Base-by-base conservation (phyloP, 257 asterid genomes). In the Capsicum rhomboideum region DNA sequence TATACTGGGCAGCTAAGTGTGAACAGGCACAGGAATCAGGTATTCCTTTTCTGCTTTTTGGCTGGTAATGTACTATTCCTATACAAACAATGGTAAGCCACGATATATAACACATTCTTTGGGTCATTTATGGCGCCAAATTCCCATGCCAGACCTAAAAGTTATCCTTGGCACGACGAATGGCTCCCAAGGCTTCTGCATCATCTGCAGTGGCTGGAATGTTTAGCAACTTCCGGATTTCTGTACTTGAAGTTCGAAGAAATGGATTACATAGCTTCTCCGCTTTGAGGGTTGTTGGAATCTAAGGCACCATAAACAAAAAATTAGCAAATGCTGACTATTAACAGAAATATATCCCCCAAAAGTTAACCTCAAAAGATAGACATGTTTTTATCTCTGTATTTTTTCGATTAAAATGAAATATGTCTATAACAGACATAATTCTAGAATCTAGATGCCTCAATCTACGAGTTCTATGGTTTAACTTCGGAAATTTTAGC, bases 231-330 rank as follows among this genome's bases (percentile, higher is more conserved):
- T 52, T 81, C 82, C 99, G 91, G 80, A 96, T 94, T 91, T 96
- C 98, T 85, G 54, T 37, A 81, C 98, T 92, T 78, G 96, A 92
- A 55, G 98, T 93, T 50, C 99, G 98, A 79, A 94, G 98, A 86
- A 96, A 96, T 1, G 99, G 99, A 86, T 96, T 96, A 49, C 98
- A 96, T 75, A 80, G 81, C 90, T 96, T 96, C 92, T 96, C 99
- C 84, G 64, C 90, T 64, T 86, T 88, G 26, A 96, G 88, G 23
- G 94, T 87, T 54, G 96, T 91, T 23, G 99, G 99, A 86, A 96
- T 92, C 99, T 96, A 84, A 84, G n/a, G 87, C 29, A 42, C 20
- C 42, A 52, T 29, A 29, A 6, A 42, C 49, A 1, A 42, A 67
- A 63, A 18, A 83, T 64, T 71, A 20, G 31, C 44, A 54, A 55